Percentiles rank a stretch among this genome's conserved stretches.
phyloP scores from a whole-genome alignment of 106 monocot species.

The Chionographis japonica region DNA sequence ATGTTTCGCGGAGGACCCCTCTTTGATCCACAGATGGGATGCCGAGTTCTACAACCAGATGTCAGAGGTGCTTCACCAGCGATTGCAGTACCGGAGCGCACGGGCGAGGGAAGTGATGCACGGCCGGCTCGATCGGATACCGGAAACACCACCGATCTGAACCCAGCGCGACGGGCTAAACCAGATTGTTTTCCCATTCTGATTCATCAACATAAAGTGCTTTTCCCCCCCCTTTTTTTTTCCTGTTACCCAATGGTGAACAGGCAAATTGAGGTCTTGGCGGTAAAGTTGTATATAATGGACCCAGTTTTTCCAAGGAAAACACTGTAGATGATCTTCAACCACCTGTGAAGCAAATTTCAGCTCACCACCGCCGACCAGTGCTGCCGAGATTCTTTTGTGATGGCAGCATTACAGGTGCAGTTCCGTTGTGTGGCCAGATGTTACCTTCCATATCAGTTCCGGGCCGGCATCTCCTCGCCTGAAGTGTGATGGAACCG shows the following conservation, averaged over 20 bases:
- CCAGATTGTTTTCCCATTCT: too few relatives aligned
- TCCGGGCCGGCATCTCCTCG: slow-evolving; percentile 11
- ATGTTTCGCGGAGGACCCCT: slow-evolving; percentile 86
- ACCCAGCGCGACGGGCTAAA: neutral
- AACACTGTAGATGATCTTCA: neutral
- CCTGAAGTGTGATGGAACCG: neutral
- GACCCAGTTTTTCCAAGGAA: too few relatives aligned
- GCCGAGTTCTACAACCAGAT: slow-evolving; percentile 78
- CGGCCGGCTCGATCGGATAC: slow-evolving; percentile 34
- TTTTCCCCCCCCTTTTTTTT: too few relatives aligned
- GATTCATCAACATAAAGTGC: too few relatives aligned
- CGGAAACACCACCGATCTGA: slow-evolving; percentile 24
- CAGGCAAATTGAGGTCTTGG: too few relatives aligned
- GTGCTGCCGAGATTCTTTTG: slow-evolving; percentile 6
- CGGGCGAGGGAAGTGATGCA: slow-evolving; percentile 41
- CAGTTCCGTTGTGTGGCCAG: slow-evolving; percentile 9
- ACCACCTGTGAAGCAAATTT: slow-evolving; percentile 1
- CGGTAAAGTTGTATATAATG: too few relatives aligned
- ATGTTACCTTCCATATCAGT: neutral
- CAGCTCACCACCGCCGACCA: slow-evolving; percentile 4
- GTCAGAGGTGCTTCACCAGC: slow-evolving; percentile 75
- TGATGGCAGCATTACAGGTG: slow-evolving; percentile 4
- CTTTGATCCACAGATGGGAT: slow-evolving; percentile 84
- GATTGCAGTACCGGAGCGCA: slow-evolving; percentile 84
- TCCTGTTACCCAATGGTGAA: too few relatives aligned